Base-by-base conservation (phyloP, 2,329 filamentous ascomycete species). In the Tolypocladium tundrense region DNA sequence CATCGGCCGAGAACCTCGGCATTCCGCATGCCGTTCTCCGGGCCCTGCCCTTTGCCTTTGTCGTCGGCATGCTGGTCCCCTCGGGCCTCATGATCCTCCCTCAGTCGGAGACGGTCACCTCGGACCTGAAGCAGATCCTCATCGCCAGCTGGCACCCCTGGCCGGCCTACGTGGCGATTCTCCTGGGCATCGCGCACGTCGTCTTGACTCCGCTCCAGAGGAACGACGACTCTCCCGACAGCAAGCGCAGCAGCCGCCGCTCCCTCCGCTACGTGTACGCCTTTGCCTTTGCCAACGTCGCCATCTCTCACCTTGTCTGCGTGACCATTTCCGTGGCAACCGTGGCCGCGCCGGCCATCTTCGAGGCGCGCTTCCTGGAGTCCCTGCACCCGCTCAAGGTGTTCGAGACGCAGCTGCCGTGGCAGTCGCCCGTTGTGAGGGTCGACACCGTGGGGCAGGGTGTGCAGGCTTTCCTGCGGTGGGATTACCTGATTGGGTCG, bases 101-200 rank as follows among this genome's bases (percentile, higher is more conserved):
- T 31, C 45, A 14, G 6, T 57, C 58, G 13, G 43, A 57, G 14
- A 14, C 1, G 19, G 37, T 64, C 50, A 61, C 62, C 6, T 27
- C 51, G 35, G 61, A 61, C 45, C 27, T 60, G 24, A 65, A 65
- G 62, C 62, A 65, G 40, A 53, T 62, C 27, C 39, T 61, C 43
- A 60, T 61, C 19, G 62, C 62, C 35, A 11, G 60, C 54, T 65
- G 62, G 62, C 63, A 65, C 58, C 61, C 62, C 1, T 64, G 62
- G 63, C 63, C 62, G 27, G 61, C 57, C 14, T 64, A 63, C 53
- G 60, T 62, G 27, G 58, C 60, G 21, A 50, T 57, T 10, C 55
- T 61, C 4, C 59, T 64, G 7, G 43, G 54, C 16, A 13, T 55
- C 10, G 58, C 57, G 2, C 43, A 61, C 45, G 24, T 31, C 24